Conservation (phyloP, 768 basidiomycete genomes). For the Lentinula guzmanii region DNA sequence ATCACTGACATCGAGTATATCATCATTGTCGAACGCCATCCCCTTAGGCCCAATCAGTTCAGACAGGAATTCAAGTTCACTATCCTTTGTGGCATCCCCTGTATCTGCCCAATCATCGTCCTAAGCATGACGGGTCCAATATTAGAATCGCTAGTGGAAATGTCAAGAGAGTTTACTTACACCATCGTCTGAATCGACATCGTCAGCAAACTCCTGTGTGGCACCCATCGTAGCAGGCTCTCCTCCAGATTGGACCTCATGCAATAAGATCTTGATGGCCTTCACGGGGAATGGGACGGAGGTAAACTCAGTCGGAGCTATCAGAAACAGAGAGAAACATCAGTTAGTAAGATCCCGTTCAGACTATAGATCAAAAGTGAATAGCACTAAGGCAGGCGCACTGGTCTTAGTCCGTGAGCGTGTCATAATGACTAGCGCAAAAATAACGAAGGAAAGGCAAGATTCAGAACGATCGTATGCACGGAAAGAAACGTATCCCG, state of each 20-base stretch:
- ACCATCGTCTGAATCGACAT: conserved; percentile 73
- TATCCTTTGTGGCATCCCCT: conserved; percentile 61
- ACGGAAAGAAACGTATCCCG: conserved; percentile 7
- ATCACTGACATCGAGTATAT: conserved; percentile 63
- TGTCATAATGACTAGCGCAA: conserved; percentile 84
- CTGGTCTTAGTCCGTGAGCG: conserved; percentile 84
- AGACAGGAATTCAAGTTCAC: conserved; percentile 81
- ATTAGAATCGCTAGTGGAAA: not conserved
- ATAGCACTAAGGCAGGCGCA: conserved; percentile 33
- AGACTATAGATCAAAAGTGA: conserved; percentile 6
- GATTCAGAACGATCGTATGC: conserved; percentile 2
- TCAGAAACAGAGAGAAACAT: conserved; percentile 9
- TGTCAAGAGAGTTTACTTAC: conserved; percentile 30
- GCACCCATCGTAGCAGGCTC: conserved; percentile 59
- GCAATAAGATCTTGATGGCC: conserved; percentile 82
- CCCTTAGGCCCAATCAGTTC: conserved; percentile 76
- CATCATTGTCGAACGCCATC: conserved; percentile 71
- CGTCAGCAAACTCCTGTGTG: conserved; percentile 43
- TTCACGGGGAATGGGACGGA: conserved; percentile 87
- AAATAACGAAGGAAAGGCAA: conserved; percentile 18
- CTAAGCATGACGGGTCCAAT: conserved; percentile 21
- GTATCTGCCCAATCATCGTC: conserved; percentile 96
- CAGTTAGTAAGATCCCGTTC: conserved; percentile 50
- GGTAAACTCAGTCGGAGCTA: conserved; percentile 85
- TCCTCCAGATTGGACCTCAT: conserved; percentile 76